A percentile compares a stretch with the other conserved stretches of the same genome.
phyloP scores from a whole-genome alignment of 192 early-diverging fungal species.

The Allomyces arbusculus region DNA sequence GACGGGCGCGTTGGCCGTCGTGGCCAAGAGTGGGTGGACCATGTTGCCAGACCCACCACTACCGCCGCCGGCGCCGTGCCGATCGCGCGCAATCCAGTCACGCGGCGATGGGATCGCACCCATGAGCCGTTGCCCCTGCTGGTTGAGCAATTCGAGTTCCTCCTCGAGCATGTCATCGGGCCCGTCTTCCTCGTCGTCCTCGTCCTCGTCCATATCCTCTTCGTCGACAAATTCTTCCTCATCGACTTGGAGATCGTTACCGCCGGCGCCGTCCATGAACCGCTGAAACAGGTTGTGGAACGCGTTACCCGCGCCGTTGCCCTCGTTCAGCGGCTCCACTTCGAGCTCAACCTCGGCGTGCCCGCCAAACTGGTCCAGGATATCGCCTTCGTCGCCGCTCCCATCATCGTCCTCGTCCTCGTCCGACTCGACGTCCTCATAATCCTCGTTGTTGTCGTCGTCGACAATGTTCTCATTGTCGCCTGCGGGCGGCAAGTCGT shows the following conservation, averaged over 20 bases:
- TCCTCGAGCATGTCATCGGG: slow-evolving; percentile 15
- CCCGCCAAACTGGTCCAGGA: neutral
- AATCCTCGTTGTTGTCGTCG: slow-evolving; percentile 13
- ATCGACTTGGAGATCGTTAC: neutral
- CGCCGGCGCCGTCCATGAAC: too few species aligned
- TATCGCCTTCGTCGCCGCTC: neutral
- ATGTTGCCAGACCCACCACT: too few species aligned
- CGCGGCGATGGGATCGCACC: too few species aligned
- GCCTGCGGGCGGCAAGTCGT: slow-evolving; percentile 12
- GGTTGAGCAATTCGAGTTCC: slow-evolving; percentile 11
- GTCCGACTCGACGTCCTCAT: slow-evolving; percentile 19
- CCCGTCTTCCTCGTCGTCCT: slow-evolving; percentile 24
- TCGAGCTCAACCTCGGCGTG: neutral
- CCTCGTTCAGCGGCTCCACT: too few species aligned
- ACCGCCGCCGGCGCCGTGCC: too few species aligned
- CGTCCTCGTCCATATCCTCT: slow-evolving; percentile 30
- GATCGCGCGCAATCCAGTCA: too few species aligned
- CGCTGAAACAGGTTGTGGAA: too few species aligned
- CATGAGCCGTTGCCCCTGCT: slow-evolving; percentile 5
- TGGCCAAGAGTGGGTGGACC: too few species aligned
- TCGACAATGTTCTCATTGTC: slow-evolving; percentile 6
- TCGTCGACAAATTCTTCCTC: slow-evolving; percentile 27
- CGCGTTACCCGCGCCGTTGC: too few species aligned
- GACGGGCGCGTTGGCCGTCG: too few species aligned
- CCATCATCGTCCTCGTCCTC: slow-evolving; percentile 11